phyloP scores from a whole-genome alignment of 2,329 filamentous ascomycete species.

The Exophiala sp. region DNA sequence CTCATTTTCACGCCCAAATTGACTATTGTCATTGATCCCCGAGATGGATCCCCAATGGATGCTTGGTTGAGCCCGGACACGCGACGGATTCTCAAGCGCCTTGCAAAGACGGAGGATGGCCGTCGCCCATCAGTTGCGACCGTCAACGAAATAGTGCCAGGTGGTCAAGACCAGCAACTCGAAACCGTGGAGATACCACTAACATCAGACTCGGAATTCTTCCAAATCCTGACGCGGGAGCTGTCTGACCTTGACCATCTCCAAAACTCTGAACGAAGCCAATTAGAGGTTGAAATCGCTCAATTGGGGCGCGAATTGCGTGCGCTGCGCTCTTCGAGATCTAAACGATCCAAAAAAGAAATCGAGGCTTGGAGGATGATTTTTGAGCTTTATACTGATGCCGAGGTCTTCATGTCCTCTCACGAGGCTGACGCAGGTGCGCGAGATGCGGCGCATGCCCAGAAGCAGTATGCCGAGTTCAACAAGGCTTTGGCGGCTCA shows the following conservation, averaged over 20 bases:
- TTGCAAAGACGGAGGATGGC: slow-evolving; percentile 40
- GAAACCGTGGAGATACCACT: slow-evolving; percentile 68
- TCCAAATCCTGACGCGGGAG: slow-evolving; percentile 69
- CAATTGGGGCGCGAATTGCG: slow-evolving; percentile 63
- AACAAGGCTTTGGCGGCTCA: slow-evolving; percentile 52
- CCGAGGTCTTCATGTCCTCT: slow-evolving; percentile 77
- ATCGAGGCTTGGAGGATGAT: slow-evolving; percentile 74
- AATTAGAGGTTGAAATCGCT: slow-evolving; percentile 61
- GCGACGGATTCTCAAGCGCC: slow-evolving; percentile 58
- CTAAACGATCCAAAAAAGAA: slow-evolving; percentile 59
- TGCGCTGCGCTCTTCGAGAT: slow-evolving; percentile 59
- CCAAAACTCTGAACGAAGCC: slow-evolving; percentile 62
- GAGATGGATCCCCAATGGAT: slow-evolving; percentile 65
- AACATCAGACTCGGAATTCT: slow-evolving; percentile 75
- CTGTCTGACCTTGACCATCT: slow-evolving; percentile 66
- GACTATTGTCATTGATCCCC: slow-evolving; percentile 65
- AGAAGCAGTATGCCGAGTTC: slow-evolving; percentile 68
- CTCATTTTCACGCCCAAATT: slow-evolving; percentile 62
- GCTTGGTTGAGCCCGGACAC: slow-evolving; percentile 65
- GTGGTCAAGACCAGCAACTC: slow-evolving; percentile 27
- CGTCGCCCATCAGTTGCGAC: background rate
- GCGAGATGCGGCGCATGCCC: slow-evolving; percentile 62
- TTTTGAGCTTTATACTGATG: slow-evolving; percentile 77
- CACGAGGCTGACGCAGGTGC: slow-evolving; percentile 67
- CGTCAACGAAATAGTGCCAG: background rate